Conservation (phyloP, 306 rosid genomes). For the Psophocarpus tetragonolobus region DNA sequence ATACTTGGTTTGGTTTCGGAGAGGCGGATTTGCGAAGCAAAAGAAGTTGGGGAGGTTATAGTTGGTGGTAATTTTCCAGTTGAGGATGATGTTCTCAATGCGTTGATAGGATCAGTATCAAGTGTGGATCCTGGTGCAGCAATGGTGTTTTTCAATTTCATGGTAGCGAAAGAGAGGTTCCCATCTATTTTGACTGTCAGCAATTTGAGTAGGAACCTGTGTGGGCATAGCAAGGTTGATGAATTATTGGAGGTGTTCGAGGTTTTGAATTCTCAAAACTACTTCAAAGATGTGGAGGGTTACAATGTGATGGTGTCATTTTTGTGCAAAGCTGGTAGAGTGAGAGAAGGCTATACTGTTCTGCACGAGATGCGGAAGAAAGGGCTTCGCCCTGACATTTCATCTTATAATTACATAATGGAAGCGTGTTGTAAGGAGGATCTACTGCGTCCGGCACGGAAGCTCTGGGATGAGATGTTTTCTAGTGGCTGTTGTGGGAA, state of each 20-base stretch:
- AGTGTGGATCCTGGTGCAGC: slow-evolving; percentile 58
- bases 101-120: slow-evolving; percentile 73
- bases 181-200: slow-evolving; percentile 64
- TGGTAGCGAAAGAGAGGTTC: slow-evolving; percentile 70
- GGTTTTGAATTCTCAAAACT: slow-evolving; percentile 47
- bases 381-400: slow-evolving; percentile 62
- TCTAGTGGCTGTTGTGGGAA: slow-evolving; percentile 69
- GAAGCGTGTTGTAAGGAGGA: slow-evolving; percentile 90
- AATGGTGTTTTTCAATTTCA: slow-evolving; percentile 57
- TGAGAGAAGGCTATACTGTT: slow-evolving; percentile 77
- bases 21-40: slow-evolving; percentile 60
- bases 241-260: slow-evolving; percentile 66
- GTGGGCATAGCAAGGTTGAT: slow-evolving; percentile 57
- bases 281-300: slow-evolving; percentile 68
- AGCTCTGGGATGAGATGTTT: slow-evolving; percentile 99
- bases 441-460: slow-evolving; percentile 76
- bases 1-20: slow-evolving; percentile 61
- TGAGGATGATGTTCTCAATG: slow-evolving; percentile 76
- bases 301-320: slow-evolving; percentile 71
- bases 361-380: slow-evolving; percentile 82
- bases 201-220: slow-evolving; percentile 67
- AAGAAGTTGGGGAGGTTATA: slow-evolving; percentile 75
- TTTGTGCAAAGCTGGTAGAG: slow-evolving; percentile 76
- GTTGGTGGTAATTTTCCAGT: slow-evolving; percentile 69
- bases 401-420: slow-evolving; percentile 70